Evolutionary conservation across 2,329 filamentous ascomycete species (phyloP), one percentile per base, ranked within the genome.

Genomic region (Penicillium sp.): DNA sequence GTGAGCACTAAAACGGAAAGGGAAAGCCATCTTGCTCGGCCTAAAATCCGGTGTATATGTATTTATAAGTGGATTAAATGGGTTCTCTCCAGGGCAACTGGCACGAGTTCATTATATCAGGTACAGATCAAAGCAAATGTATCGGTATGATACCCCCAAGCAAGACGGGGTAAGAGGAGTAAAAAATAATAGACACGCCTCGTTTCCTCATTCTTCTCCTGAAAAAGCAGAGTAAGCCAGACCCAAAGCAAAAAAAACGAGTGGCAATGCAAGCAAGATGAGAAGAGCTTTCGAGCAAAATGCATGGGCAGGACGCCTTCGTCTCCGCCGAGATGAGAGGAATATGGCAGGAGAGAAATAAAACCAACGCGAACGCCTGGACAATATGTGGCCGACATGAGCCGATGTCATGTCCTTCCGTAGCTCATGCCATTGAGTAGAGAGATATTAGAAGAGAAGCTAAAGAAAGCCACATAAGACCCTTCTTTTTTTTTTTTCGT

Each of bases 91-190:
- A 51, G 37, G 14, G 13, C 11, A 11, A 14, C 35, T 51, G 46
- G 35, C 52, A 51, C 42, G 26, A 49, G 45, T 61, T 32, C 56
- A 62, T 58, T 60, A 53, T 61, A 60, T 62, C 35, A 59, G 57
- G 49, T 62, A 59, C 58, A 60, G 16, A 58, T 60, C 34, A 46
- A 61, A 63, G 60, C 62, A 61, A 65, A 54, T 59, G 56, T 52
- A 63, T 59, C 57, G 52, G 43, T 60, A 58, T 63, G 55, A 60
- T 44, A 55, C 24, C 51, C 54, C 51, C 48, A 59, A 58, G 58
- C 53, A 61, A 61, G 51, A 54, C 51, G 45, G 49, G 56, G 43
- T 55, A 54, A 53, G 59, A 51, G 37, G 40, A 57, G 20, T 39
- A 48, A 55, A 56, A 46, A 61, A 52, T 32, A 47, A 53, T 42